A percentile compares a stretch with the other conserved stretches of the same genome.
Conservation (phyloP, 2,329 filamentous ascomycete species). For the Clarireedia paspali region DNA sequence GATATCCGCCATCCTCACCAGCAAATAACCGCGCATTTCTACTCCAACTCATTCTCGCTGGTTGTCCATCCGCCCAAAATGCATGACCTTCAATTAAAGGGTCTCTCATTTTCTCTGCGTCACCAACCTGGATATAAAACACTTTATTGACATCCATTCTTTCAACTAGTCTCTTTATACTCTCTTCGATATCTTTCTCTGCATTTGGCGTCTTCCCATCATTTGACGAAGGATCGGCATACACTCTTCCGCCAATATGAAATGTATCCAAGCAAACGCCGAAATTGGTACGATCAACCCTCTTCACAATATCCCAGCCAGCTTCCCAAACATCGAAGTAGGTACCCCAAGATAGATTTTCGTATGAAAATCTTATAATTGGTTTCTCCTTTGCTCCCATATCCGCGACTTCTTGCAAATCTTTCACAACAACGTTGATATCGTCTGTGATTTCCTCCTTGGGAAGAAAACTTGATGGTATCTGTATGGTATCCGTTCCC, state of each 20-base stretch:
- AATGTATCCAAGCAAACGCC: conserved; percentile 66
- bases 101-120: conserved; percentile 53
- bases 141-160: conserved; percentile 54
- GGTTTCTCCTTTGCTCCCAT: conserved; percentile 51
- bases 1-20: conserved; percentile 50
- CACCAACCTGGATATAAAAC: conserved; percentile 70
- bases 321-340: conserved; percentile 63
- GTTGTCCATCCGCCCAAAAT: conserved; percentile 50
- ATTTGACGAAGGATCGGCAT: conserved; percentile 52
- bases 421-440: conserved; percentile 48
- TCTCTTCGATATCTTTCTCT: conserved; percentile 42
- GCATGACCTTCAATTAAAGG: conserved; percentile 50
- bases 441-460: conserved; percentile 39
- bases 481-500: conserved; percentile 47
- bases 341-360: conserved; percentile 67
- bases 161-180: conserved; percentile 13
- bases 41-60: conserved; percentile 67
- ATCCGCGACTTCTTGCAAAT: conserved; percentile 58
- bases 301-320: conserved; percentile 58
- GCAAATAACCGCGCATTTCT: conserved; percentile 66
- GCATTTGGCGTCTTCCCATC: conserved; percentile 46
- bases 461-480: neutral
- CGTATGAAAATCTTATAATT: conserved; percentile 59
- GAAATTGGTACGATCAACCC: conserved; percentile 61
- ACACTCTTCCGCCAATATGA: conserved; percentile 64